Base-by-base conservation (phyloP, 768 basidiomycete species). In the Auricularia heimuer region DNA sequence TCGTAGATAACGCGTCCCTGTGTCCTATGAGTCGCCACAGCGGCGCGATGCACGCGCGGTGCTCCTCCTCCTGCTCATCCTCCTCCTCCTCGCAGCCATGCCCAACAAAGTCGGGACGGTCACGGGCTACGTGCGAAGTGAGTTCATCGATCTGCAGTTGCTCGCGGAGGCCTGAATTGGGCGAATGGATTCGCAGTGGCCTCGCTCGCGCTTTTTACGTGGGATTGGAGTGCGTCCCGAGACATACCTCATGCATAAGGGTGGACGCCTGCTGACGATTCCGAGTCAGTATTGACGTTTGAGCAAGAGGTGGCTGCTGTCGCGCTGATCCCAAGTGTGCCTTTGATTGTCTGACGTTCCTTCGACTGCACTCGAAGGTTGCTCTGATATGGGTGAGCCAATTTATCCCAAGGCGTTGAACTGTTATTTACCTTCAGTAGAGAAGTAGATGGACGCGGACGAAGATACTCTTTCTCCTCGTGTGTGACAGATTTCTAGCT, bases 361-460 rank as follows among this genome's bases (percentile, higher is more conserved):
- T 29, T 29, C 29, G 29, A 2, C 29, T 29, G 29, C 29, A 29
- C 29, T 29, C 29, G 29, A 68, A 85, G 83, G 71, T 84, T 51
- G 76, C 81, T 51, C 72, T 84, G 37, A 82, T 86, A 51, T 85
- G 84, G 84, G 83, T 84, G 71, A 62, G 69, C 62, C 21, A n/a
- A 51, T 14, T 29, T 6, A 34, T 29, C 3, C 24, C 24, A 35
- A n/a, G 39, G 16, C 37, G 61, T 29, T 44, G 36, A 61, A 56
- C 4, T 63, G 33, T 11, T 62, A 8, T 35, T n/a, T 18, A 54
- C 64, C 63, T 54, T 61, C 45, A 11, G 42, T 56, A 85, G 84
- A 78, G 74, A 68, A 79, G 81, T 62, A 73, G 79, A n/a, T 85
- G 83, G 83, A 81, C 83, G 14, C 70, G 79, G 66, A 84, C 82